These are phyloP conservation scores for Cytospora chrysosperma DNA, from an alignment of 2,329 filamentous ascomycete genomes.

Conservation along the genomic window DNA sequence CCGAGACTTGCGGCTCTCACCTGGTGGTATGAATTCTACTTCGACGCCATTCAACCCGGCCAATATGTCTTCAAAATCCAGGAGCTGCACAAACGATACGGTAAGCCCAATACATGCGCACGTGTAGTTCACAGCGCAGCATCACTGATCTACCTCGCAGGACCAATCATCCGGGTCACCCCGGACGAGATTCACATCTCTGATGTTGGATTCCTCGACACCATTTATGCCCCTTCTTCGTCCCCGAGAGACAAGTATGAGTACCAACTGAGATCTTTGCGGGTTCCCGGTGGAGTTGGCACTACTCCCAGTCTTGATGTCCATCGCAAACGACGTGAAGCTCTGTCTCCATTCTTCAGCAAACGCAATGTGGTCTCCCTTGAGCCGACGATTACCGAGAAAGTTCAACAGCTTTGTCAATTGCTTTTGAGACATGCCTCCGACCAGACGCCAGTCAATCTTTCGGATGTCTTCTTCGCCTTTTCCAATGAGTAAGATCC, in stretches of 20 bases:
- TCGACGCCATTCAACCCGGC: slow-evolving; percentile 17
- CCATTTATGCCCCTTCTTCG: slow-evolving; percentile 12
- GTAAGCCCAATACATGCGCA: slow-evolving; percentile 27
- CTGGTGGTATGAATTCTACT: slow-evolving; percentile 12
- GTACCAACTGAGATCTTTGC: slow-evolving; percentile 9
- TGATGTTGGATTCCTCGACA: slow-evolving; percentile 15
- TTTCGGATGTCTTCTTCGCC: slow-evolving; percentile 12
- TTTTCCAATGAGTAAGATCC: slow-evolving; percentile 12
- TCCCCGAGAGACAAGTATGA: slow-evolving; percentile 12
- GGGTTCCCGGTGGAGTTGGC: slow-evolving; percentile 12
- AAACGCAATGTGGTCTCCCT: slow-evolving; percentile 10
- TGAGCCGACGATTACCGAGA: slow-evolving; percentile 7
- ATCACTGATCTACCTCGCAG: slow-evolving; percentile 10
- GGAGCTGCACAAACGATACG: slow-evolving; percentile 36
- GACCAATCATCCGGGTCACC: slow-evolving; percentile 13
- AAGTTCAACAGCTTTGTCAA: slow-evolving; percentile 11
- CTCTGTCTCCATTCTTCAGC: slow-evolving; percentile 14
- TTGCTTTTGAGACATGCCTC: slow-evolving; percentile 10
- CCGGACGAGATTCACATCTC: slow-evolving; percentile 9
- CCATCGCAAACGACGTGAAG: slow-evolving; percentile 11
- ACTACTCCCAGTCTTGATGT: slow-evolving; percentile 10
- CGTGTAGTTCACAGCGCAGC: slow-evolving; percentile 5
- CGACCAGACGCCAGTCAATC: slow-evolving; percentile 8
- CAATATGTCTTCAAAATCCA: slow-evolving; percentile 35
- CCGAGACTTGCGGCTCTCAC: slow-evolving; percentile 9